phyloP scores from a whole-genome alignment of 495 filamentous ascomycete species.

The Terfezia claveryi region DNA sequence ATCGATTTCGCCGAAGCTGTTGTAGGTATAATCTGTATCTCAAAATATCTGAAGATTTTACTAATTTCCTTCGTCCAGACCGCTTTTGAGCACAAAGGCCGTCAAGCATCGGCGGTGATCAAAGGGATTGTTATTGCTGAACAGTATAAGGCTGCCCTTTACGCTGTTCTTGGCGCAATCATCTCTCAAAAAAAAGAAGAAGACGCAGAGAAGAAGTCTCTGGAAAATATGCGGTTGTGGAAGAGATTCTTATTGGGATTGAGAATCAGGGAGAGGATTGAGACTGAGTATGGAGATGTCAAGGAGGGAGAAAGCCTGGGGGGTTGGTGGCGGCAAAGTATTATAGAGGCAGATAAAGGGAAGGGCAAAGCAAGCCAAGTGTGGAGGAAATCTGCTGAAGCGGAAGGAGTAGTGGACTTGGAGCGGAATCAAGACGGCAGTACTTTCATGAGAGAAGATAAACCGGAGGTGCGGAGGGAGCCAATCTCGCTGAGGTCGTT shows the following conservation, averaged over 20 bases:
- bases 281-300: slow-evolving; percentile 13
- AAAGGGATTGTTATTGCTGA: slow-evolving; percentile 39
- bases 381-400: too few species aligned
- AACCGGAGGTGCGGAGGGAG: neutral
- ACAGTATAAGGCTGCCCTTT: neutral
- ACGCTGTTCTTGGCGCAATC: neutral
- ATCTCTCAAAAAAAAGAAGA: slow-evolving; percentile 38
- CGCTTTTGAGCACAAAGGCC: slow-evolving; percentile 66
- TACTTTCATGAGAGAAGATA: slow-evolving; percentile 19
- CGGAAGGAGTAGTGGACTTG: neutral
- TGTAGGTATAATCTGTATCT: slow-evolving; percentile 1
- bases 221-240: slow-evolving; percentile 39
- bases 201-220: slow-evolving; percentile 30
- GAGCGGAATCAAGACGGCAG: slow-evolving; percentile 8
- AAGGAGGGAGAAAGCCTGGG: slow-evolving; percentile 22
- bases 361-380: neutral
- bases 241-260: slow-evolving; percentile 50
- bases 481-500: neutral
- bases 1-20: slow-evolving; percentile 79
- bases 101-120: slow-evolving; percentile 58
- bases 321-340: slow-evolving; percentile 24
- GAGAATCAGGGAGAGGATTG: slow-evolving; percentile 45
- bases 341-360: neutral
- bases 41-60: neutral
- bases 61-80: slow-evolving; percentile 21